Percentiles rank a stretch among this genome's conserved stretches.
phyloP scores from a whole-genome alignment of 1,139 yeast species.

The Sugiyamaella novakii region DNA sequence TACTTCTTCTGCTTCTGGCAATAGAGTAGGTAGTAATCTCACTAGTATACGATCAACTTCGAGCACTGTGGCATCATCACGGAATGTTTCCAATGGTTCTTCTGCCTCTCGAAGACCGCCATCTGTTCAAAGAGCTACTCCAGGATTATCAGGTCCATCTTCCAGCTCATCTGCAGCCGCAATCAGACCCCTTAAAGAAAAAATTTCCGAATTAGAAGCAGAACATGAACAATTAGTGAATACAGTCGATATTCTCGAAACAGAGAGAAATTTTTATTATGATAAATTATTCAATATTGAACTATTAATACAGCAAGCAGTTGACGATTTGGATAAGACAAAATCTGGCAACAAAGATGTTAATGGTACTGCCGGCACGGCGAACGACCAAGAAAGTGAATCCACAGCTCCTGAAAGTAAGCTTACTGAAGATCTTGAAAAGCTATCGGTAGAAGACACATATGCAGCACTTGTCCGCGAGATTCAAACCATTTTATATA shows the following conservation, averaged over 20 bases:
- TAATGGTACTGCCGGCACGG: constrained; percentile 7
- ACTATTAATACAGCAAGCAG: constrained; percentile 68
- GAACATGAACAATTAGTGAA: constrained; percentile 54
- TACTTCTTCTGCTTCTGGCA: constrained; percentile 15
- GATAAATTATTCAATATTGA: constrained; percentile 88
- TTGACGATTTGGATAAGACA: constrained; percentile 50
- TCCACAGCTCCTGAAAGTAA: constrained; percentile 26
- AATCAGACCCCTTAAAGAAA: constrained; percentile 28
- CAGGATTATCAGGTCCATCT: constrained; percentile 25
- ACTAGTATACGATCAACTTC: constrained; percentile 5
- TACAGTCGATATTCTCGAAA: constrained; percentile 43
- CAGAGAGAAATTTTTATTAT: constrained; percentile 86
- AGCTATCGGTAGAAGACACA: constrained; percentile 28
- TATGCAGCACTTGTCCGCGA: constrained; percentile 42
- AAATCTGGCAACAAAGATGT: constrained; percentile 19
- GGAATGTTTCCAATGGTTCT: constrained; percentile 15
- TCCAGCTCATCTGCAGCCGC: constrained; percentile 19
- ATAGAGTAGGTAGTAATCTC: constrained; percentile 11
- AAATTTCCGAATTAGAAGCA: constrained; percentile 44
- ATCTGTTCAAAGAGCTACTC: constrained; percentile 29
- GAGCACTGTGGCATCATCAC: constrained; percentile 6
- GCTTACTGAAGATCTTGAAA: constrained; percentile 40
- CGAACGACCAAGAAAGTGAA: constrained; percentile 21
- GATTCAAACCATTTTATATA: constrained; percentile 73
- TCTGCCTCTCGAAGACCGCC: constrained; percentile 28